These are phyloP conservation scores for Crucibulum laeve DNA, from an alignment of 768 basidiomycete genomes.

Conservation along the genomic window DNA sequence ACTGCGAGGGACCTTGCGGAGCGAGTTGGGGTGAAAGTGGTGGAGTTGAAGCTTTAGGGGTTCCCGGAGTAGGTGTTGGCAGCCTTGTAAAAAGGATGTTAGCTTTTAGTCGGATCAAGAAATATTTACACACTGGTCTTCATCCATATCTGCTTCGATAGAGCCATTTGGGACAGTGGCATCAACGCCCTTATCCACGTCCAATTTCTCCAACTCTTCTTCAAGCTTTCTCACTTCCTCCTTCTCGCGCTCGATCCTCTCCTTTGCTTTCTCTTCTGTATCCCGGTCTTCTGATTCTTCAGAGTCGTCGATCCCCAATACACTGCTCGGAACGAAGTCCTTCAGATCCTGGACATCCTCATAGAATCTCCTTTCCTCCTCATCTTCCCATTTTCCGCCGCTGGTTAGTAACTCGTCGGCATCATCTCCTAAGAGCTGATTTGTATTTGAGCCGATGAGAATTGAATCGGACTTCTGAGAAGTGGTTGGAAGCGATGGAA, in stretches of 20 bases:
- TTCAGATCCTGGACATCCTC: constrained; percentile 90
- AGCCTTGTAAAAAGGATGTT: constrained; percentile 24
- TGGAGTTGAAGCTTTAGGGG: constrained; percentile 59
- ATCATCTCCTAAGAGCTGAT: constrained; percentile 39
- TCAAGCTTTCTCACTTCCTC: constrained; percentile 75
- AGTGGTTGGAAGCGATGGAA: constrained; percentile 80
- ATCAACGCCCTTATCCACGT: constrained; percentile 24
- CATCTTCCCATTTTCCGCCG: constrained; percentile 96
- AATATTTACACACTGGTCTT: constrained; percentile 39
- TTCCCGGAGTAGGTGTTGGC: constrained; percentile 64
- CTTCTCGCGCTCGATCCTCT: constrained; percentile 48
- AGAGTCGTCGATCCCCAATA: constrained; percentile 68
- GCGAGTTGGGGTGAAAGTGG: constrained; percentile 67
- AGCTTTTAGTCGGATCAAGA: not conserved
- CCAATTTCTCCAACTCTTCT: constrained; percentile 69
- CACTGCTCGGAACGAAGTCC: constrained; percentile 85
- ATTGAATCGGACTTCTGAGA: constrained; percentile 83
- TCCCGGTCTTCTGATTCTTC: constrained; percentile 36
- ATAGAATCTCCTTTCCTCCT: constrained; percentile 91
- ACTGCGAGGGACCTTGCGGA: constrained; percentile 88
- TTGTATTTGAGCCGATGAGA: constrained; percentile 54
- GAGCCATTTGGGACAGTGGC: constrained; percentile 7
- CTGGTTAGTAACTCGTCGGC: constrained; percentile 50
- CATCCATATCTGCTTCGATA: constrained; percentile 20
- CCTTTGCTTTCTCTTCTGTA: constrained; percentile 48